Evolutionary conservation across 2,329 filamentous ascomycete species (phyloP).

Genomic region (Plectosphaerella cucumerina): DNA sequence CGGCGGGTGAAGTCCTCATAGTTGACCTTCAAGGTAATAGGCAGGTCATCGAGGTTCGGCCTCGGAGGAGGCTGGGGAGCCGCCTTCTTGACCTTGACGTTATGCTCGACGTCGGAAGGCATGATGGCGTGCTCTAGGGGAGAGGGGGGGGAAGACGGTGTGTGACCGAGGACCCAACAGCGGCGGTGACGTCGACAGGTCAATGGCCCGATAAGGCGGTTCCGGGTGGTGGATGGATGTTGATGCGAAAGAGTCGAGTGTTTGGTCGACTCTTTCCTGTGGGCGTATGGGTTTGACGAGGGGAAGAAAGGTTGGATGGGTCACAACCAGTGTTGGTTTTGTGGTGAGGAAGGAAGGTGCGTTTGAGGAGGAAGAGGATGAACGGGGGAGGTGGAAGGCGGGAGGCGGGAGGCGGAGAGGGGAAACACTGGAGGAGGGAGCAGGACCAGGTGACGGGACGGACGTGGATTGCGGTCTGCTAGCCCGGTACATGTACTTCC

Average conservation of each 20-base stretch:
- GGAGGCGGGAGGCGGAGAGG: constrained; percentile 1
- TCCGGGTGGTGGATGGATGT: constrained; percentile 10
- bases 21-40: constrained; percentile 78
- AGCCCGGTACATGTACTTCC: too few species aligned
- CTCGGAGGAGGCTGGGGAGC: neutral
- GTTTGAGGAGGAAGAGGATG: neutral
- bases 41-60: neutral
- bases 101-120: constrained; percentile 19
- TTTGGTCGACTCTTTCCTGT: too few species aligned
- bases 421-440: neutral
- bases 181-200: neutral
- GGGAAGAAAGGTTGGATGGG: neutral
- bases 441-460: constrained; percentile 1
- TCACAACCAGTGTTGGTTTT: neutral
- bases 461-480: neutral
- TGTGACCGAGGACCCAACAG: neutral
- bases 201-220: neutral
- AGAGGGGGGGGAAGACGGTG: neutral
- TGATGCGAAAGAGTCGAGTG: constrained; percentile 8
- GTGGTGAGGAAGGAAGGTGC: neutral
- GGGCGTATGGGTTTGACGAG: neutral
- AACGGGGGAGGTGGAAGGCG: constrained; percentile 2
- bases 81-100: constrained; percentile 20
- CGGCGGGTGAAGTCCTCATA: constrained; percentile 72
- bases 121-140: constrained; percentile 13